Evolutionary conservation across 495 filamentous ascomycete species (phyloP).

Genomic region (Saxophila tyrrhenica): DNA sequence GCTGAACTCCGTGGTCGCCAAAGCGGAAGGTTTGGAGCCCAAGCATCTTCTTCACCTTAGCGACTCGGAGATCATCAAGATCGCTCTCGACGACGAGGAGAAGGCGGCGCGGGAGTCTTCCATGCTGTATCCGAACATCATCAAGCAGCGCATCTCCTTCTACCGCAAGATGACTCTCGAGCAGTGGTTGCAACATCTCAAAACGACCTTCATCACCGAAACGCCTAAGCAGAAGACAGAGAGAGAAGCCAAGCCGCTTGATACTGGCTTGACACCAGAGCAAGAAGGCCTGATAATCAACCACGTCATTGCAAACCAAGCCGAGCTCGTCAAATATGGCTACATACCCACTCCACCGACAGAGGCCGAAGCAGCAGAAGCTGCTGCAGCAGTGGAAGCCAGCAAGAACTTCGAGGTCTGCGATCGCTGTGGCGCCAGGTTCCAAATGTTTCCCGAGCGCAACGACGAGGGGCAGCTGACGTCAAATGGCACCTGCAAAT

Average conservation of each 20-base stretch:
- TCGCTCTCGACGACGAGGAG: constrained; percentile 79
- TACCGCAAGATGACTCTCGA: constrained; percentile 59
- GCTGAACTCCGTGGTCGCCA: constrained; percentile 49
- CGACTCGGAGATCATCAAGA: constrained; percentile 58
- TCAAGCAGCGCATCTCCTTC: constrained; percentile 64
- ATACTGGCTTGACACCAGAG: constrained; percentile 52
- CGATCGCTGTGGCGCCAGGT: constrained; percentile 73
- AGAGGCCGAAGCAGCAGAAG: constrained; percentile 46
- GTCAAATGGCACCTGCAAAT: constrained; percentile 60
- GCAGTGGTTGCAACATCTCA: constrained; percentile 49
- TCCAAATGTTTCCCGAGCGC: constrained; percentile 86
- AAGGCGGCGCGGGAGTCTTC: constrained; percentile 53
- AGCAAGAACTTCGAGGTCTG: constrained; percentile 73
- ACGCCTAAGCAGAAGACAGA: constrained; percentile 22
- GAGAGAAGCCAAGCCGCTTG: constrained; percentile 27
- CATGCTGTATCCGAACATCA: constrained; percentile 63
- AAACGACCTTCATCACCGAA: constrained; percentile 3
- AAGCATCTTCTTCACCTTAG: constrained; percentile 46
- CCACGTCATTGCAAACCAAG: constrained; percentile 47
- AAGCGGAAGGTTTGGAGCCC: constrained; percentile 43
- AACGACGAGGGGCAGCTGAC: constrained; percentile 71
- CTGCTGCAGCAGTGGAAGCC: constrained; percentile 50
- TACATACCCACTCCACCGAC: constrained; percentile 61
- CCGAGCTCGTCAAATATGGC: constrained; percentile 50
- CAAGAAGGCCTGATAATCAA: constrained; percentile 58